Evolutionary conservation across 495 filamentous ascomycete genomes (phyloP).

Genomic region (Aspergillus ellipticus): DNA sequence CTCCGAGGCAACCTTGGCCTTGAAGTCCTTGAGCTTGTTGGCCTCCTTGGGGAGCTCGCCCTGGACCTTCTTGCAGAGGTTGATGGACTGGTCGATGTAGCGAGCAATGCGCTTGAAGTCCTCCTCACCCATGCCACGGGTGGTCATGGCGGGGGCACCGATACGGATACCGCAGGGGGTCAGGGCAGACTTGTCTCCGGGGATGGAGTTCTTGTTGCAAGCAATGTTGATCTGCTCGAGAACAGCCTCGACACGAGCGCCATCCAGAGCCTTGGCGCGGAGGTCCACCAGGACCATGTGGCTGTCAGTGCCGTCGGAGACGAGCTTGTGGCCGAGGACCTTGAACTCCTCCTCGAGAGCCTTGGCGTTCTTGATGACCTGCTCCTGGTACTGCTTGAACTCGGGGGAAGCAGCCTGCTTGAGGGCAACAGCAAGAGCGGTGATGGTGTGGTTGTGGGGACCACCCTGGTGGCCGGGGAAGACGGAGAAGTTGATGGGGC

Average conservation of each 20-base stretch:
- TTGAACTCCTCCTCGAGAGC: conserved; percentile 24
- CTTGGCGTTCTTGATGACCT: conserved; percentile 63
- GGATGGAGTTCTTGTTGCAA: conserved; percentile 98
- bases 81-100: conserved; percentile 84
- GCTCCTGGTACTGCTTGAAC: conserved; percentile 94
- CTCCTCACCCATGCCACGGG: conserved; percentile 85
- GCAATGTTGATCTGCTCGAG: conserved; percentile 98
- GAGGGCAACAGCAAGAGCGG: conserved; percentile 91
- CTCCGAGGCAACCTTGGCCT: conserved; percentile 77
- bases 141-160: conserved; percentile 96
- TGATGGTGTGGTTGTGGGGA: conserved; percentile 99
- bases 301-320: conserved; percentile 94
- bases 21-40: conserved; percentile 99
- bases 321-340: conserved; percentile 56
- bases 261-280: conserved; percentile 20
- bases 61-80: conserved; percentile 82
- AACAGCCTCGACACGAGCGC: conserved; percentile 93
- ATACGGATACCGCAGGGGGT: conserved; percentile 93
- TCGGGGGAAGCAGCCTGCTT: conserved; percentile 91
- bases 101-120: conserved; percentile 87
- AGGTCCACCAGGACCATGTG: conserved; percentile 72
- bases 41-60: conserved; percentile 83
- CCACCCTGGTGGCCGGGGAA: conserved; percentile 99
- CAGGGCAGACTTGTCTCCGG: conserved; percentile 95
- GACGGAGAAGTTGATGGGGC: conserved; percentile 97